Base-by-base conservation (phyloP, 176 grass and related monocot species). In the Oryza brachyantha region DNA sequence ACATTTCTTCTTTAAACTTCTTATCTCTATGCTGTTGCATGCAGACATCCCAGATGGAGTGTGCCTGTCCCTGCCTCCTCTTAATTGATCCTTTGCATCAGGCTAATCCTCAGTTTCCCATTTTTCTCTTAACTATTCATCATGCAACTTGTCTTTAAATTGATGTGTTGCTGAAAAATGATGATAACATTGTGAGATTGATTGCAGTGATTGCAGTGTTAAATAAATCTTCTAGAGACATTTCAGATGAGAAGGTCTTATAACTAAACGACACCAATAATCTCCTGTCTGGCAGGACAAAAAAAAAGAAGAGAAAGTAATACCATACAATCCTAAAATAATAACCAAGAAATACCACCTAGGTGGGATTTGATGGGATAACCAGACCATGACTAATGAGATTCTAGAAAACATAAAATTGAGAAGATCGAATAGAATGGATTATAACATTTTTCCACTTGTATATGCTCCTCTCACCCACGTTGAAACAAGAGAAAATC, bases 11-110 rank as follows among this genome's bases (percentile, higher is more conserved):
- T 70, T 70, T 78, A 10, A 52, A n/a, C 13, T 60, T 81, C 25
- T 24, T 72, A 81, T 81, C 39, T 70, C 24, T 76, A 48, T 73
- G 22, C 21, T 74, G 68, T 52, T 82, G 68, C 60, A 74, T 70
- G 0, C 50, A 45, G 41, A 32, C 70, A 42, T 88, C 81, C 28
- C 38, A 52, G 69, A 65, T 26, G 34, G 62, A 39, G 60, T 64
- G 35, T 61, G 35, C 55, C 66, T 77, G 75, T 77, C 82, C 64
- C 35, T 84, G 1, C 55, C 45, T 64, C 55, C 45, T 64, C 59
- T 40, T 24, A 24, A 72, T 80, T 84, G 78, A 75, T 84, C 60
- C 83, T 79, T 89, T 34, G 32, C 87, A 64, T 16, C 81, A 60
- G 64, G 70, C 17, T 25, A 40, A 19, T 81, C 66, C 79, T 74